phyloP scores from a whole-genome alignment of 106 monocot genomes.

The Dactylorhiza incarnata region DNA sequence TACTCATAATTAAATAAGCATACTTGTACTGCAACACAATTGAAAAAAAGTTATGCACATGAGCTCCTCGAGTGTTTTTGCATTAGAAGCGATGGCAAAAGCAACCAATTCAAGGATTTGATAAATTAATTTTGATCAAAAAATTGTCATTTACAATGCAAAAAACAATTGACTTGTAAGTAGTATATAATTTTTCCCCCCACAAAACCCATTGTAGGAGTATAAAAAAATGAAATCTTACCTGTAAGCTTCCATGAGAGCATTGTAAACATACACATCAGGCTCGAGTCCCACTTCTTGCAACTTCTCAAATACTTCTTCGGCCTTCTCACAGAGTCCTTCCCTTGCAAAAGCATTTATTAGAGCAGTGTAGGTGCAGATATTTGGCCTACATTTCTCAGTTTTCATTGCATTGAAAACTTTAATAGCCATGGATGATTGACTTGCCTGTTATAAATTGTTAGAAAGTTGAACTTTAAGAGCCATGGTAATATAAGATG shows the following conservation, averaged over 20 bases:
- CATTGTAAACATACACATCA: slow-evolving; percentile 92
- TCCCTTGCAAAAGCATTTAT: slow-evolving; percentile 90
- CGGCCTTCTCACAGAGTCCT: slow-evolving; percentile 83
- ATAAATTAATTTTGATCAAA: no score
- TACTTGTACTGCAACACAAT: no score
- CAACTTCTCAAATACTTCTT: slow-evolving; percentile 77
- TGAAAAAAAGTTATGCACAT: no score
- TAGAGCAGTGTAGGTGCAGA: slow-evolving; percentile 87
- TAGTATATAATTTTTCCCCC: no score
- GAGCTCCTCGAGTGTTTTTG: no score
- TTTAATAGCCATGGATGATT: slow-evolving; percentile 58
- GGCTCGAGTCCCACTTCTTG: slow-evolving; percentile 75
- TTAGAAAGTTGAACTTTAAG: no score
- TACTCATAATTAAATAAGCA: no score
- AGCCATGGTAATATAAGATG: background rate
- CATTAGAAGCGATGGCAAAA: no score
- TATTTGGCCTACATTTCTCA: slow-evolving; percentile 67
- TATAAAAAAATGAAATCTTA: slow-evolving; percentile 7
- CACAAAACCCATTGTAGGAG: no score
- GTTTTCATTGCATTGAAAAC: slow-evolving; percentile 79
- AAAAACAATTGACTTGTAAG: no score
- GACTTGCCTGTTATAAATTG: slow-evolving; percentile 40
- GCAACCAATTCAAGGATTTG: no score
- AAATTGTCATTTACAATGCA: no score
- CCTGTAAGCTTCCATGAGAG: slow-evolving; percentile 97